These are phyloP conservation scores for Phytophthora macrochlamydospora DNA, from an alignment of 352 stramenopile species.

Conservation along the genomic window DNA sequence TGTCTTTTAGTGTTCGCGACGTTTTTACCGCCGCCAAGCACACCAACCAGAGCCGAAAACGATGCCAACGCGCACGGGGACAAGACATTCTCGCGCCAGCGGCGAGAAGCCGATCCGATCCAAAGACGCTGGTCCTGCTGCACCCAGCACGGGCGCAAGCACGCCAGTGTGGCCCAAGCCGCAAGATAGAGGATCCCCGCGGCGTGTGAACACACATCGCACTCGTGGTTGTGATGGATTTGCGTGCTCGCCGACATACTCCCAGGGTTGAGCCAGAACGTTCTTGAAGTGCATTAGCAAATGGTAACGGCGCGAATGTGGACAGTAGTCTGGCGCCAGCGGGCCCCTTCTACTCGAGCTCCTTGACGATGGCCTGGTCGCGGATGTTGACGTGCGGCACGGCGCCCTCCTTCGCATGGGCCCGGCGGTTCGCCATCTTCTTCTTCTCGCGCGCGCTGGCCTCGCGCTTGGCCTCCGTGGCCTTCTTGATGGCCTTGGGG, in stretches of 20 bases:
- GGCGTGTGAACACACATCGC: no score
- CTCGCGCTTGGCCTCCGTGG: conserved; percentile 88
- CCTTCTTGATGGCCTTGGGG: conserved; percentile 98
- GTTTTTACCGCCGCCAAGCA: conserved; percentile 1
- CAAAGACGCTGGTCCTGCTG: conserved; percentile 18
- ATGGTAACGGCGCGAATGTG: conserved; percentile 16
- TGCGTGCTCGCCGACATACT: conserved; percentile 16
- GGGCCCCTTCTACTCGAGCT: conserved; percentile 72
- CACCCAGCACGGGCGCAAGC: conserved; percentile 31
- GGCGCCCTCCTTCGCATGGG: conserved; percentile 77
- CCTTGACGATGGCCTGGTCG: conserved; percentile 75
- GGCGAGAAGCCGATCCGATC: not conserved
- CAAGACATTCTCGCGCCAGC: conserved; percentile 1
- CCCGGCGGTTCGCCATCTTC: conserved; percentile 86
- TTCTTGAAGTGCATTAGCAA: conserved; percentile 30
- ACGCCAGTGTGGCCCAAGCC: conserved; percentile 20
- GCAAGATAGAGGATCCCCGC: no score
- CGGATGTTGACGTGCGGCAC: conserved; percentile 77
- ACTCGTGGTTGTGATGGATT: not conserved
- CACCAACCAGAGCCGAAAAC: not conserved
- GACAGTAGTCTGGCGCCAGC: conserved; percentile 16
- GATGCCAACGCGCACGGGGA: not conserved
- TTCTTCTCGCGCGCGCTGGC: conserved; percentile 78
- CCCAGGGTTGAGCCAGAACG: conserved; percentile 21
- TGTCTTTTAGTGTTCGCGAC: not conserved